phyloP scores from a whole-genome alignment of 2,329 filamentous ascomycete genomes.

The Fusarium brevicatenulatum region DNA sequence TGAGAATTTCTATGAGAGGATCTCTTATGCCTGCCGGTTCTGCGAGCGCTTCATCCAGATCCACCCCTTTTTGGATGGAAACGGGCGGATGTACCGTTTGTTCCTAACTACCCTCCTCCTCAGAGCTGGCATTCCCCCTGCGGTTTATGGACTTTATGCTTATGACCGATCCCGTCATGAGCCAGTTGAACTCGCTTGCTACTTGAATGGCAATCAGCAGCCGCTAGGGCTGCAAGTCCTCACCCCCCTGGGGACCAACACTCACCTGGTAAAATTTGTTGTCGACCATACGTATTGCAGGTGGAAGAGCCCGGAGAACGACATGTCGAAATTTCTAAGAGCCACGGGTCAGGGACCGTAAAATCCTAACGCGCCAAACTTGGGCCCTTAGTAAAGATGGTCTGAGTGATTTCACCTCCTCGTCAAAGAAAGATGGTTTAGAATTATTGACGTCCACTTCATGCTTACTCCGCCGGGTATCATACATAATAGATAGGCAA shows the following conservation, averaged over 20 bases:
- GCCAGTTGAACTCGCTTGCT: neutral
- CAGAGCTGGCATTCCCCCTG: slow-evolving; percentile 29
- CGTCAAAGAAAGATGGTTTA: neutral
- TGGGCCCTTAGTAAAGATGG: neutral
- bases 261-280: neutral
- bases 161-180: neutral
- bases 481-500: slow-evolving; percentile 32
- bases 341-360: neutral
- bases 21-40: slow-evolving; percentile 36
- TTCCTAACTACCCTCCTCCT: slow-evolving; percentile 49
- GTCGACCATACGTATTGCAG: neutral
- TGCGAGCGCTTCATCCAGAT: slow-evolving; percentile 48
- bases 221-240: neutral
- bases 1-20: neutral
- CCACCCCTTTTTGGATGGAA: slow-evolving; percentile 51
- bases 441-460: neutral
- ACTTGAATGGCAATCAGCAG: neutral
- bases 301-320: neutral
- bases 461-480: slow-evolving; percentile 37
- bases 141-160: neutral
- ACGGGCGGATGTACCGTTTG: slow-evolving; percentile 48
- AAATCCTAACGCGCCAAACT: neutral
- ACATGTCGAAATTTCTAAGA: neutral
- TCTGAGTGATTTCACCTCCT: neutral
- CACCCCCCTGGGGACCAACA: too few species aligned